phyloP scores from a whole-genome alignment of 306 rosid genomes.

The Cicer arietinum region DNA sequence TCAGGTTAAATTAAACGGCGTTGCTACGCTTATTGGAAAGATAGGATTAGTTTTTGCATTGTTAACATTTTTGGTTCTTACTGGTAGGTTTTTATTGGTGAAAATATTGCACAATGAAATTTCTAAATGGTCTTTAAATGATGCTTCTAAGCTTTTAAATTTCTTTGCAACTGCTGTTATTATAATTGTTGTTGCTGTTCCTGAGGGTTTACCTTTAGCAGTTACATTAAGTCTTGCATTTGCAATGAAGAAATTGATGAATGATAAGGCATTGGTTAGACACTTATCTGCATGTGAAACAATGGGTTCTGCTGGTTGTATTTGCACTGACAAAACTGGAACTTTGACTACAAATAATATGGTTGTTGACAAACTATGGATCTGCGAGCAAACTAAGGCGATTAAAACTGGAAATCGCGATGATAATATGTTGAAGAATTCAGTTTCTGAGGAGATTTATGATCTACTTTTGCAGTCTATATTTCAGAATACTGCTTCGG shows the following conservation, averaged over 20 bases:
- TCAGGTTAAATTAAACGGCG: conserved; percentile 93
- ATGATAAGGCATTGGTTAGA: conserved; percentile 85
- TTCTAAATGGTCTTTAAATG: conserved; percentile 59
- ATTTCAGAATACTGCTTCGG: conserved; percentile 76
- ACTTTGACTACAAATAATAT: conserved; percentile 93
- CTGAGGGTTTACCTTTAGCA: conserved; percentile 90
- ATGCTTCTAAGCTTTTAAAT: conserved; percentile 66
- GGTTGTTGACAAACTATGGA: conserved; percentile 81
- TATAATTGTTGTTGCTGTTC: conserved; percentile 92
- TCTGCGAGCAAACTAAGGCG: conserved; percentile 57
- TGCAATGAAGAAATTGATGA: conserved; percentile 89
- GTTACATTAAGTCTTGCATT: conserved; percentile 94
- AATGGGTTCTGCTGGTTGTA: conserved; percentile 85
- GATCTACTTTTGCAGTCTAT: conserved; percentile 74
- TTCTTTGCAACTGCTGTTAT: conserved; percentile 86
- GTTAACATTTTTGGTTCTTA: conserved; percentile 74
- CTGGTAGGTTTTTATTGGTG: conserved; percentile 60
- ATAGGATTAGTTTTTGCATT: conserved; percentile 81
- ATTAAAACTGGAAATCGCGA: conserved; percentile 32
- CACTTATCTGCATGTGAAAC: conserved; percentile 95
- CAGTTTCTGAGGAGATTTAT: conserved; percentile 46
- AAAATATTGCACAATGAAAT: conserved; percentile 55
- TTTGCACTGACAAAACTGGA: conserved; percentile 93
- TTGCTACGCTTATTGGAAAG: conserved; percentile 89
- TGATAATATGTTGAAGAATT: conserved; percentile 47